Conservation (phyloP, 148 eudicot species). For the Euryodendron excelsum region DNA sequence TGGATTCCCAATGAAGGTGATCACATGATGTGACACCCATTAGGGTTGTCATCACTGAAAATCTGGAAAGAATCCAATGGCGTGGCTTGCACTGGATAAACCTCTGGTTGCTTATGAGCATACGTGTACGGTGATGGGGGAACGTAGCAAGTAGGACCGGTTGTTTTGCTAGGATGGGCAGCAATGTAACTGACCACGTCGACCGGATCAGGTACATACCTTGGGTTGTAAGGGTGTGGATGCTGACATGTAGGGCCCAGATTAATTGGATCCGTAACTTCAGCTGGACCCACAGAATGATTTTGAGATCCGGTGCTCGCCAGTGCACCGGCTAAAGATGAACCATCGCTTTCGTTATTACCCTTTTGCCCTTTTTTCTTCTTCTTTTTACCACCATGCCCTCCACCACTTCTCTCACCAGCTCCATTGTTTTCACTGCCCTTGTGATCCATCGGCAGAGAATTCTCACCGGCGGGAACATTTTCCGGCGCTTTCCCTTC, state of each 20-base stretch:
- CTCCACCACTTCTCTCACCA: constrained; percentile 4
- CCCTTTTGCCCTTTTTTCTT: constrained; percentile 44
- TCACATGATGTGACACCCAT: constrained; percentile 70
- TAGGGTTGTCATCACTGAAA: constrained; percentile 75
- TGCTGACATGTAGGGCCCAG: constrained; percentile 39
- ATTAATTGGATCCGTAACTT: constrained; percentile 32
- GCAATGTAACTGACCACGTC: constrained; percentile 49
- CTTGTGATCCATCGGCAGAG: background rate
- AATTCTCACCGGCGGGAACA: constrained; percentile 7
- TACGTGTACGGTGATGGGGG: constrained; percentile 39
- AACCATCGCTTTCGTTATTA: constrained; percentile 16
- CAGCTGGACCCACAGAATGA: constrained; percentile 21
- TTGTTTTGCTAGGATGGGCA: constrained; percentile 29
- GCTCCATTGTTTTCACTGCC: constrained; percentile 6
- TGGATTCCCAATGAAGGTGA: background rate
- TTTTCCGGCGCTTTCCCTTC: constrained; percentile 10
- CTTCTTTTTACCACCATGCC: constrained; percentile 45
- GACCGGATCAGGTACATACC: constrained; percentile 28
- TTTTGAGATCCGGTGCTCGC: constrained; percentile 22
- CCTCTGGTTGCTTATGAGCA: constrained; percentile 24
- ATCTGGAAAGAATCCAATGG: constrained; percentile 47
- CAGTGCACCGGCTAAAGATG: constrained; percentile 23
- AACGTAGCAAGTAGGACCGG: constrained; percentile 36
- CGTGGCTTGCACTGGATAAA: constrained; percentile 21
- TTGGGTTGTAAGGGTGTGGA: constrained; percentile 16